phyloP scores from a whole-genome alignment of 1,284 basidiomycete genomes.

The Lignosus rhinocerotis region DNA sequence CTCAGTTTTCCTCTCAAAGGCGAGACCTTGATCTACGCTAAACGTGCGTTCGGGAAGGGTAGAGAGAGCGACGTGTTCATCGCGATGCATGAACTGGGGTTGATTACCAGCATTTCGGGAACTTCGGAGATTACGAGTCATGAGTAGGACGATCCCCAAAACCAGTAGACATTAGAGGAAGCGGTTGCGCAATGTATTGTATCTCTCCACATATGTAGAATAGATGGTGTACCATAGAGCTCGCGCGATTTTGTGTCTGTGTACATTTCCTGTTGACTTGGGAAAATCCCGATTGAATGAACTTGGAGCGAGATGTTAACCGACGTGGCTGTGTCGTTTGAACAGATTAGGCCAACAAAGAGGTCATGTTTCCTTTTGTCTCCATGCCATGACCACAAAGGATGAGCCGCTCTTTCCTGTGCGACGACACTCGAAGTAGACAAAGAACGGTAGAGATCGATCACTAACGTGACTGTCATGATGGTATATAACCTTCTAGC shows the following conservation, averaged over 20 bases:
- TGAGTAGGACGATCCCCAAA: background rate
- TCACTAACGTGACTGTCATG: background rate
- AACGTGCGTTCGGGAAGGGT: conserved; percentile 8
- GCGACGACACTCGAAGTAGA: background rate
- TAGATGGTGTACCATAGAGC: conserved; percentile 5
- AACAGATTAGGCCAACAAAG: background rate
- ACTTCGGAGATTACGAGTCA: background rate
- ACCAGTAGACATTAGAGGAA: background rate
- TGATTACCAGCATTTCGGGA: background rate
- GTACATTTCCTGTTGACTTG: background rate
- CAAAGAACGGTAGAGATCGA: background rate
- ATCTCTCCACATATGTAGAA: background rate
- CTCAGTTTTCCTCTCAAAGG: background rate
- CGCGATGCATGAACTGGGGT: conserved; percentile 2
- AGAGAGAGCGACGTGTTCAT: conserved; percentile 1
- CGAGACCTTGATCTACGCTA: background rate
- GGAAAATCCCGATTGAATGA: background rate
- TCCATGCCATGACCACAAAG: background rate
- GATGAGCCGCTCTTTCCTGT: background rate
- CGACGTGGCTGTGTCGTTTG: conserved; percentile 3
- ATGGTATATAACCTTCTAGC: background rate
- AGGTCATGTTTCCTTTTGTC: background rate
- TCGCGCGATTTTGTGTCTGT: background rate
- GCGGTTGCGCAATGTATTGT: background rate
- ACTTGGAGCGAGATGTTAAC: conserved; percentile 1